phyloP scores from a whole-genome alignment of 208 protist genomes.

The Acanthamoeba triangularis region DNA sequence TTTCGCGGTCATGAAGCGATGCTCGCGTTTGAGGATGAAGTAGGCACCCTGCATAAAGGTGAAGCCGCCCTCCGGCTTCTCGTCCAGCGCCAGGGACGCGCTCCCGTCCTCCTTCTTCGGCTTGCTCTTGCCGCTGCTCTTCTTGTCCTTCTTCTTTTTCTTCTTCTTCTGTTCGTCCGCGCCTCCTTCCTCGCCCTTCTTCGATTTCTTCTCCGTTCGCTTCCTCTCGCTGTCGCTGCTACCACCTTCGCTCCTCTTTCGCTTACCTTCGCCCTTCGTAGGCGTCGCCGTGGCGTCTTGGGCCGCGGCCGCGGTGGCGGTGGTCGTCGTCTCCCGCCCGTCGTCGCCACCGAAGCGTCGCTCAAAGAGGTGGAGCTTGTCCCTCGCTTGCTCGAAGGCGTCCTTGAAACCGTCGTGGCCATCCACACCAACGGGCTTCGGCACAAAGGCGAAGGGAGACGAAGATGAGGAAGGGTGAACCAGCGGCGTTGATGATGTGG shows the following conservation, averaged over 20 bases:
- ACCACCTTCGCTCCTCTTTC: not conserved
- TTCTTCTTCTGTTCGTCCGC: not conserved
- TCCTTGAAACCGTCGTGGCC: not conserved
- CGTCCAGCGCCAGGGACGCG: not conserved
- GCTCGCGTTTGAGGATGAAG: constrained; percentile 32
- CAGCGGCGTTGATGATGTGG: not conserved
- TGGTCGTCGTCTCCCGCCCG: not conserved
- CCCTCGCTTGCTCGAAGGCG: not conserved
- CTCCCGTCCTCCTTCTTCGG: constrained; percentile 26
- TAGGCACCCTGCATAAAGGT: constrained; percentile 19
- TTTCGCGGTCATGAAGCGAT: constrained; percentile 37
- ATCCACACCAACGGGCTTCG: not conserved
- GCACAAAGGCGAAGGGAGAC: not conserved
- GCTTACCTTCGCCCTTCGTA: not conserved
- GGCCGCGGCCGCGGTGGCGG: not conserved
- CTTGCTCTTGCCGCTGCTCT: not conserved
- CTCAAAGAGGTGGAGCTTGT: constrained; percentile 40
- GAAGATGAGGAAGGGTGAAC: not conserved
- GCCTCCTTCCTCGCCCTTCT: not conserved
- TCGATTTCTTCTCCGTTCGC: not conserved
- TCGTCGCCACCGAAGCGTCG: not conserved
- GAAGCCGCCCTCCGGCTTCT: constrained; percentile 39
- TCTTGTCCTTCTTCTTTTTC: not conserved
- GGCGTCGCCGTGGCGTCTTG: not conserved
- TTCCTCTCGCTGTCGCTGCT: not conserved